phyloP scores from a whole-genome alignment of 129 eudicot species.

The Solidago caesia region DNA sequence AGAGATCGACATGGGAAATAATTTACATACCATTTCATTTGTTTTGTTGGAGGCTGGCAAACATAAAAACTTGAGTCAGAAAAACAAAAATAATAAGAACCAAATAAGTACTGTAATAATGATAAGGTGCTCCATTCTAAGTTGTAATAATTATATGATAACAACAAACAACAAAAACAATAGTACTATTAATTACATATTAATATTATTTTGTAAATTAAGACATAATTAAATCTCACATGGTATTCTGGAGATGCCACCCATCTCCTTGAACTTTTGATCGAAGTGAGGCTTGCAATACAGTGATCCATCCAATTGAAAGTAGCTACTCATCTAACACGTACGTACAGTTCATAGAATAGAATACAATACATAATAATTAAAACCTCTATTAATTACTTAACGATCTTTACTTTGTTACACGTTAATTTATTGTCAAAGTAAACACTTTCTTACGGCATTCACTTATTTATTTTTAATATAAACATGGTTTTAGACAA shows the following conservation, averaged over 20 bases:
- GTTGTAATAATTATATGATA: too few species aligned
- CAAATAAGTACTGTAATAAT: too few species aligned
- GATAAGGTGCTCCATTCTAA: too few species aligned
- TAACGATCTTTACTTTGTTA: too few species aligned
- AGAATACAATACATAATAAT: neutral
- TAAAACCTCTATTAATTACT: too few species aligned
- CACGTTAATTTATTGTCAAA: too few species aligned
- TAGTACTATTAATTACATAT: neutral
- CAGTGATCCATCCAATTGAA: constrained; percentile 56
- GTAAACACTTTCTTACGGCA: too few species aligned
- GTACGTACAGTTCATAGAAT: neutral
- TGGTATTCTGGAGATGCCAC: constrained; percentile 47
- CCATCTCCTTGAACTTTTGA: constrained; percentile 72
- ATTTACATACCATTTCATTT: constrained; percentile 54
- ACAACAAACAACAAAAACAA: too few species aligned
- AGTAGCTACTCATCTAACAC: constrained; percentile 69
- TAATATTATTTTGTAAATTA: neutral
- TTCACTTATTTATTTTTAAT: too few species aligned
- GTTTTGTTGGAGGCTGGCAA: constrained; percentile 47
- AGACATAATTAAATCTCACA: constrained; percentile 38
- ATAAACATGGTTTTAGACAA: too few species aligned
- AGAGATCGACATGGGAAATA: neutral
- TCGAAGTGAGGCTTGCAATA: constrained; percentile 94
- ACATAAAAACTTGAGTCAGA: constrained; percentile 11
- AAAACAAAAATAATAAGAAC: too few species aligned